Evolutionary conservation across 306 rosid species (phyloP), one percentile per base, ranked within the genome.

Genomic region (Datisca glomerata): DNA sequence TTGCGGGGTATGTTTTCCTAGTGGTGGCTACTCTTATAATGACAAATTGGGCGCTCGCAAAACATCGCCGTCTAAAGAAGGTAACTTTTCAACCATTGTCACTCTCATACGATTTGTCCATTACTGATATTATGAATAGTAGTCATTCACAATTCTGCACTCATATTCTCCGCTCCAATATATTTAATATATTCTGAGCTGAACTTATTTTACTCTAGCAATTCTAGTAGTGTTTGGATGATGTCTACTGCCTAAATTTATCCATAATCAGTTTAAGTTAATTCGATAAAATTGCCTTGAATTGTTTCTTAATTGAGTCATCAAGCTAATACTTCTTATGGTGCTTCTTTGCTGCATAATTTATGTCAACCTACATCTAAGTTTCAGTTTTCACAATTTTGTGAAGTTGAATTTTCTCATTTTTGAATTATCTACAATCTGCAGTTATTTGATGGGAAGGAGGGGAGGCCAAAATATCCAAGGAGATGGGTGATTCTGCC

Each of bases 11-110:
- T 36, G 5, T 72, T 28, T 91, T 91, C 44, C 64, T 73, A 5
- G 70, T 49, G 1, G 98, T 84, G 43, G 98, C 98, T 51, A 49
- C 86, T 24, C 18, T 42, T 46, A 91, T 91, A 73, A 91, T 91
- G 98, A 61, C 86, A 56, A 91, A 91, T 21, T 91, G 98, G 98
- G 98, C 98, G 39, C 70, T 89, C 2, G 85, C 93, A 24, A 89
- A 89, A 73, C 98, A 80, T 64, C 93, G 81, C 35, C 95, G 98
- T 23, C 65, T 89, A 58, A 89, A 69, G 72, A 89, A 89, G 98
- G 98, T 89, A 21, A 15, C 3, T 31, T 31, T 1, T 31, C 36
- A 5, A 31, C n/a, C 12, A 1, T 7, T 29, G 12, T 1, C 34
- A 7, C 8, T 7, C 8, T 29, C n/a, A 14, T 14, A 8, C 12